Evolutionary conservation across 768 basidiomycete genomes (phyloP).

Genomic region (Fibroporia radiculosa): DNA sequence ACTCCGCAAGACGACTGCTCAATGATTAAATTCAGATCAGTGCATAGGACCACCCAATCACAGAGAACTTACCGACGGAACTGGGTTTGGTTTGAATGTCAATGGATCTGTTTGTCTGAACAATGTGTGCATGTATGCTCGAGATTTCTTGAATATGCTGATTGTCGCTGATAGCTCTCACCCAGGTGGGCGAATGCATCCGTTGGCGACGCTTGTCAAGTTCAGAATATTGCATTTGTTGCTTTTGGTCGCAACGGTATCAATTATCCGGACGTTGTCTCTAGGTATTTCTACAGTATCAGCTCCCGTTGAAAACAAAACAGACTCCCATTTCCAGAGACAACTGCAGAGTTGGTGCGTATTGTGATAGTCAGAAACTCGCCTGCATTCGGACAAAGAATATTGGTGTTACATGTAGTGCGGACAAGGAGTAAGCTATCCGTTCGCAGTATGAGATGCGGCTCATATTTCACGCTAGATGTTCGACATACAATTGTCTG

Average conservation of each 20-base stretch:
- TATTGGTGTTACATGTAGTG: constrained; percentile 51
- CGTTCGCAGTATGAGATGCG: not conserved
- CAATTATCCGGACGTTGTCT: constrained; percentile 74
- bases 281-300: constrained; percentile 43
- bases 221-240: constrained; percentile 77
- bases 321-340: constrained; percentile 31
- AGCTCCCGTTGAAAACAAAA: not conserved
- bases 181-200: constrained; percentile 75
- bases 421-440: constrained; percentile 48
- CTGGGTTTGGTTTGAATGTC: constrained; percentile 60
- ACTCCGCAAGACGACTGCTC: not conserved
- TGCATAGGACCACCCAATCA: constrained; percentile 65
- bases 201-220: constrained; percentile 49
- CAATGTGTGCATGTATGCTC: constrained; percentile 69
- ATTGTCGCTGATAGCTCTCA: not conserved
- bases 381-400: constrained; percentile 53
- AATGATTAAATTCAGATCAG: constrained; percentile 47
- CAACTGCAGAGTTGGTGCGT: constrained; percentile 66
- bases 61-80: constrained; percentile 52
- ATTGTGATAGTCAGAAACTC: constrained; percentile 59
- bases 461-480: constrained; percentile 35
- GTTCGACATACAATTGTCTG: constrained; percentile 69
- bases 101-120: constrained; percentile 85
- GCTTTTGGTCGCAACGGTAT: constrained; percentile 46
- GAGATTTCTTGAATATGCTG: not conserved